Percentiles rank a stretch among this genome's conserved stretches.
Conservation (phyloP, 768 basidiomycete species). For the Suillus decipiens region DNA sequence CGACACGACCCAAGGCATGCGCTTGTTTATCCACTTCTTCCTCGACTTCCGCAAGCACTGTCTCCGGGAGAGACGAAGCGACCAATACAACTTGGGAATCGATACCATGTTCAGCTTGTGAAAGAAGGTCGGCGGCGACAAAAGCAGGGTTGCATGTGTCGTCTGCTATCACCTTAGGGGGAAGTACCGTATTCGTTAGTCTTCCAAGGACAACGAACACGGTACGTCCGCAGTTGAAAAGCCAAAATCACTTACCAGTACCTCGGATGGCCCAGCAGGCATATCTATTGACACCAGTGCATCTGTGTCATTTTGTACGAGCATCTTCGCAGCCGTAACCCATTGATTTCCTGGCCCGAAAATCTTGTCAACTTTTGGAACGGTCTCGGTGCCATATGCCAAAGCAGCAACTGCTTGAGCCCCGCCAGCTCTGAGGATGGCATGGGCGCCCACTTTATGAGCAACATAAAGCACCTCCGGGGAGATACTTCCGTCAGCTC, state of each 20-base stretch:
- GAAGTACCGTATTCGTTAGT: slow-evolving; percentile 31
- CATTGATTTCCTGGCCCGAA: slow-evolving; percentile 99
- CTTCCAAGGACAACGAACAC: slow-evolving; percentile 41
- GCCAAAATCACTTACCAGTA: slow-evolving; percentile 59
- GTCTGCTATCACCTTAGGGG: slow-evolving; percentile 86
- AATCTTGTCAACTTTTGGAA: slow-evolving; percentile 98
- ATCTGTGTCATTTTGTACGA: slow-evolving; percentile 97
- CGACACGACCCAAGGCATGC: slow-evolving; percentile 79
- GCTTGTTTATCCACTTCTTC: slow-evolving; percentile 86
- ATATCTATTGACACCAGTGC: slow-evolving; percentile 97
- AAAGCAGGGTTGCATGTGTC: slow-evolving; percentile 82
- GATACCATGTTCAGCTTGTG: slow-evolving; percentile 97
- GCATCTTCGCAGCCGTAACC: slow-evolving; percentile 99
- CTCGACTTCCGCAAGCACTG: slow-evolving; percentile 74
- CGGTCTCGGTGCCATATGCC: slow-evolving; percentile 94
- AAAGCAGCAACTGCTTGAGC: slow-evolving; percentile 95
- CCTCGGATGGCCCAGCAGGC: slow-evolving; percentile 98
- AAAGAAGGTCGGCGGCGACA: slow-evolving; percentile 94
- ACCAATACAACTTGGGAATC: slow-evolving; percentile 98
- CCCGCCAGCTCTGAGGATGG: slow-evolving; percentile 92
- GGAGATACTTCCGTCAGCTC: slow-evolving; percentile 88
- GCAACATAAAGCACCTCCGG: slow-evolving; percentile 99
- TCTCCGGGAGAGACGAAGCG: slow-evolving; percentile 64
- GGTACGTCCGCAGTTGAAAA: slow-evolving; percentile 20
- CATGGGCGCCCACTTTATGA: slow-evolving; percentile 84